Base-by-base conservation (phyloP, 768 basidiomycete species). In the Gloeopeniophorella convolvens region DNA sequence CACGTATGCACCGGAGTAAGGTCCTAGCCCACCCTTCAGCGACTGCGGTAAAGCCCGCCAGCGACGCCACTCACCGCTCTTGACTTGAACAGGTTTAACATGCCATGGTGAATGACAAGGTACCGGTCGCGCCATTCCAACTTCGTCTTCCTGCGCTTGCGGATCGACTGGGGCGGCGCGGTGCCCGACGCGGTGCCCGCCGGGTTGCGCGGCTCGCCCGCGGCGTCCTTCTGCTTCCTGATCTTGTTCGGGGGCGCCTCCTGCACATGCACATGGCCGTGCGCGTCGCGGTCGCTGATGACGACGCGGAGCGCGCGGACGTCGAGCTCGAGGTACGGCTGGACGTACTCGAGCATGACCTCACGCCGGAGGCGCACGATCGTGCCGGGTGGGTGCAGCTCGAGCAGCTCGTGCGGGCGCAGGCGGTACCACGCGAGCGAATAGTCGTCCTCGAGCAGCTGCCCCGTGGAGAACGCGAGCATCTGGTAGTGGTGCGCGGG, bases 371-470 rank as follows among this genome's bases (percentile, higher is more conserved):
- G 68, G 3, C 62, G 62, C 3, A 74, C 68, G 33, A 79, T 54
- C 26, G 64, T 62, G 11, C 55, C 49, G 2, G 47, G 52, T 6
- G 72, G 70, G 50, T 89, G 85, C 15, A 89, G 63, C 59, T 89
- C 87, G 18, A 89, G 71, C 2, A 89, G 72, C 57, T 89, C 87
- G 55, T 79, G 70, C 0, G 82, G 75, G 6, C 70, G 66, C 18
- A 88, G 59, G 33, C 74, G 68, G 59, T 85, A 86, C 74, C 79
- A 83, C 0, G 74, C 66, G 21, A 77, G 60, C 9, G 69, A 54
- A 37, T 74, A 76, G 18, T 83, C 79, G 59, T 87, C 85, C 59
- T 89, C 82, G 26, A 89, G 74, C 12, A 84, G 65, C 56, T 83
- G 75, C 3, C 83, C 83, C 0, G 85, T 85, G 2, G 83, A 77